Evolutionary conservation across 768 basidiomycete species (phyloP).

Genomic region (Strobilomyces echinocephalus): DNA sequence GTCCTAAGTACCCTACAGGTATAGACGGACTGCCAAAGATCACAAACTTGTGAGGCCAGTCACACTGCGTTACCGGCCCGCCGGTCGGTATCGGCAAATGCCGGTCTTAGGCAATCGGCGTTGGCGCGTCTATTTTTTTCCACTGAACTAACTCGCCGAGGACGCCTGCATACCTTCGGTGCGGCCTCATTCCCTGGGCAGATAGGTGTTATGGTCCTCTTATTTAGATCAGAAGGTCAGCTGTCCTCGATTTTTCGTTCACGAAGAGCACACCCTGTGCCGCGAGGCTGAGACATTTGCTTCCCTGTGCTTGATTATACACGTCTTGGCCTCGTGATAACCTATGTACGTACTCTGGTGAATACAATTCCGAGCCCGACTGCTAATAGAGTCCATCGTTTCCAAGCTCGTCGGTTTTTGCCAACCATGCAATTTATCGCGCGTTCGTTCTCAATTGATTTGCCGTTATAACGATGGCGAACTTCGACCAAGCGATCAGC

Average conservation of each 20-base stretch:
- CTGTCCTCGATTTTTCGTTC: not conserved
- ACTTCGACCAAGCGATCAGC: not conserved
- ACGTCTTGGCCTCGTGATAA: not conserved
- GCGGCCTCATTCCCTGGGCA: slow-evolving; percentile 35
- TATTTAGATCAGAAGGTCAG: not conserved
- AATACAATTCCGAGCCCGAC: not conserved
- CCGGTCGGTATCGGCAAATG: too few relatives aligned
- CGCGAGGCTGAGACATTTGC: slow-evolving; percentile 11
- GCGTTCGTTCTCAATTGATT: not conserved
- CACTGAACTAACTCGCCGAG: slow-evolving; percentile 19
- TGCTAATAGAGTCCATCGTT: not conserved
- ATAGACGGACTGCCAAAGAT: too few relatives aligned
- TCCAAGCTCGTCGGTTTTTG: not conserved
- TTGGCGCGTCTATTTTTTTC: too few relatives aligned
- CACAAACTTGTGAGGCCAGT: too few relatives aligned
- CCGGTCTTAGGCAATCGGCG: too few relatives aligned
- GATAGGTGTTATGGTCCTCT: slow-evolving; percentile 15
- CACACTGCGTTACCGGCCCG: too few relatives aligned
- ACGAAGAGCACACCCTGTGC: not conserved
- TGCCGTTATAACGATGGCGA: not conserved
- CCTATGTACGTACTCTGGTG: slow-evolving; percentile 9
- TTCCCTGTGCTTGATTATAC: not conserved
- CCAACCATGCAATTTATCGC: not conserved
- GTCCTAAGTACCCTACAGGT: too few relatives aligned
- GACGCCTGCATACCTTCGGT: slow-evolving; percentile 10